These are phyloP conservation scores for Fusarium pininemorale DNA, from an alignment of 2,329 filamentous ascomycete species.

Conservation along the genomic window DNA sequence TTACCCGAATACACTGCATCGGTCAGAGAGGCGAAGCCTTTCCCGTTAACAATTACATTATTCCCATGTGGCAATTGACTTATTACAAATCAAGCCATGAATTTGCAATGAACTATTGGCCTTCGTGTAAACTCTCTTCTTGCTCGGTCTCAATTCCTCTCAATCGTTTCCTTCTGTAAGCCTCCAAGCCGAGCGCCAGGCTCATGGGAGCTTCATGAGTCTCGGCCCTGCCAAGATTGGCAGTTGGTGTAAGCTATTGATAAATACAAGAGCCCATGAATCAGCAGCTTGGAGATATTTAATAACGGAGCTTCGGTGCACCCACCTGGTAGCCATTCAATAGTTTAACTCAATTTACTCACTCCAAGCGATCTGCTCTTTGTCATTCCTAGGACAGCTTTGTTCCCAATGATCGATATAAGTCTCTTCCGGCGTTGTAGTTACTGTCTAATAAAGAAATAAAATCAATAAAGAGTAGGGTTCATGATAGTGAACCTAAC, in stretches of 20 bases:
- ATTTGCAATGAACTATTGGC: background rate
- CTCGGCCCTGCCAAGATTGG: background rate
- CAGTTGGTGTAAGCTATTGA: background rate
- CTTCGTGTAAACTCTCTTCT: background rate
- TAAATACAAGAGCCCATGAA: background rate
- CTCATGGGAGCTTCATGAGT: background rate
- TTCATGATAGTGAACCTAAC: no score
- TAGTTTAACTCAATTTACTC: background rate
- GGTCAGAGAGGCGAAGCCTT: background rate
- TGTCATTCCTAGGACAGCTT: background rate
- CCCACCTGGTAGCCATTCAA: background rate
- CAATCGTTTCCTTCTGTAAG: background rate
- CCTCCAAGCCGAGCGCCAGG: background rate
- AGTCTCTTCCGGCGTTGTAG: background rate
- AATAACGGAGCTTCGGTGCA: background rate
- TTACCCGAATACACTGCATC: background rate
- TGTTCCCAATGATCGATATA: background rate
- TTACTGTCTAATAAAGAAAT: background rate
- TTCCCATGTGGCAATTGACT: conserved; percentile 20
- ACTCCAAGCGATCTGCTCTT: background rate
- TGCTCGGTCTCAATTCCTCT: conserved; percentile 1
- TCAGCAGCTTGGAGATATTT: background rate
- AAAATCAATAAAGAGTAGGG: background rate
- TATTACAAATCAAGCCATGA: conserved; percentile 17
- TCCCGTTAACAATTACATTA: conserved; percentile 8